Evolutionary conservation across 257 asterid genomes (phyloP).

Genomic region (Datura wrightii): DNA sequence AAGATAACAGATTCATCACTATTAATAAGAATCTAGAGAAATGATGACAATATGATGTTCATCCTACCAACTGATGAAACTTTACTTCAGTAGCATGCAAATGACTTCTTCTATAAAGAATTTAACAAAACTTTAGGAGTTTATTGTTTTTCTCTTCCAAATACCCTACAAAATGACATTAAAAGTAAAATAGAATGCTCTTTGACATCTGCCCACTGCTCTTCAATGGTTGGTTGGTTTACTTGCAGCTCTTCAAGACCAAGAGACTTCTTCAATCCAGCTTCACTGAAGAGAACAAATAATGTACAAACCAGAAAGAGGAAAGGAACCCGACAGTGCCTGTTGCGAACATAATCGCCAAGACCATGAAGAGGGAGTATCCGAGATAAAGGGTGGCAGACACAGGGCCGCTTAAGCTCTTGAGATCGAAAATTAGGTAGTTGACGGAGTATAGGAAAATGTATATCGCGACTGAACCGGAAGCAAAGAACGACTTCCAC

Average conservation of each 20-base stretch:
- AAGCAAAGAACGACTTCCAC: slow-evolving; percentile 96
- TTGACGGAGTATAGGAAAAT: slow-evolving; percentile 74
- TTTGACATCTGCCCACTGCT: slow-evolving; percentile 33
- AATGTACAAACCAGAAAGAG: slow-evolving; percentile 91
- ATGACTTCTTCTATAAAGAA: slow-evolving; percentile 26
- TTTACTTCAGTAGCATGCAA: slow-evolving; percentile 26
- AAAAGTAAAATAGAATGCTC: slow-evolving; percentile 35
- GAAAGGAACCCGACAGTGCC: slow-evolving; percentile 88
- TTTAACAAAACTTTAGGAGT: slow-evolving; percentile 36
- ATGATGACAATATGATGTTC: neutral
- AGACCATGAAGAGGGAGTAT: slow-evolving; percentile 80
- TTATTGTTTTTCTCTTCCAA: slow-evolving; percentile 39
- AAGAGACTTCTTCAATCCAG: slow-evolving; percentile 54
- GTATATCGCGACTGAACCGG: slow-evolving; percentile 85
- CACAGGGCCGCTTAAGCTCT: slow-evolving; percentile 85
- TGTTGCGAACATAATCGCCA: slow-evolving; percentile 87
- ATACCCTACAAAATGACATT: slow-evolving; percentile 32
- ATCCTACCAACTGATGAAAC: slow-evolving; percentile 29
- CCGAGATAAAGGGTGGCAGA: slow-evolving; percentile 89
- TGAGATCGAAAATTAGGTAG: slow-evolving; percentile 77
- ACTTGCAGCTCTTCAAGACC: slow-evolving; percentile 25
- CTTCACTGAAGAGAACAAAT: slow-evolving; percentile 88
- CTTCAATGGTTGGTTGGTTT: slow-evolving; percentile 9
- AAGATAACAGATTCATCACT: slow-evolving; percentile 26
- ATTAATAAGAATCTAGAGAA: slow-evolving; percentile 6